Conservation (phyloP, 352 stramenopile genomes). For the Phytophthora megakarya region DNA sequence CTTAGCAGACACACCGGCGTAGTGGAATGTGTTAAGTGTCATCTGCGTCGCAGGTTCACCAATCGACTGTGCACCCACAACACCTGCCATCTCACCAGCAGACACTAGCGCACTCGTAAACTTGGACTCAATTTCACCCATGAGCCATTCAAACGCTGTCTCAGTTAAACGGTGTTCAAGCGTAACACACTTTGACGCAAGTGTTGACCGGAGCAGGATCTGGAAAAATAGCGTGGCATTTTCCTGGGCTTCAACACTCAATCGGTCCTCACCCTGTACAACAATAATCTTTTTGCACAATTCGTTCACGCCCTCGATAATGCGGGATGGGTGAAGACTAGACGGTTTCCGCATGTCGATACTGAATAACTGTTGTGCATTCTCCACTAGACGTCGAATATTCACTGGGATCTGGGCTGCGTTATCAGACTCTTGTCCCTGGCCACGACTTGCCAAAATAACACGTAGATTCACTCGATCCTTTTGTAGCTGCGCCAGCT, state of each 20-base stretch:
- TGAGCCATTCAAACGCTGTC: conserved; percentile 95
- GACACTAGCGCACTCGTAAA: conserved; percentile 96
- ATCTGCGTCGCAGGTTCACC: conserved; percentile 99
- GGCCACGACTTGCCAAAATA: conserved; percentile 95
- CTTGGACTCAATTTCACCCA: conserved; percentile 97
- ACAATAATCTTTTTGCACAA: conserved; percentile 96
- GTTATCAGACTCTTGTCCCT: conserved; percentile 93
- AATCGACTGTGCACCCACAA: conserved; percentile 99
- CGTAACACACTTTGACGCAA: conserved; percentile 97
- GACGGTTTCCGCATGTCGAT: conserved; percentile 94
- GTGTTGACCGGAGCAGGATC: conserved; percentile 95
- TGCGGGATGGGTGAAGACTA: conserved; percentile 91
- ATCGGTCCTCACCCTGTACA: conserved; percentile 92
- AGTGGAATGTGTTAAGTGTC: conserved; percentile 99
- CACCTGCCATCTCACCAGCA: conserved; percentile 98
- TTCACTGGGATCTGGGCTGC: conserved; percentile 93
- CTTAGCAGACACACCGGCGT: conserved; percentile 98
- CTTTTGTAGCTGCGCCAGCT: conserved; percentile 93
- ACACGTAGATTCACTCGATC: conserved; percentile 94
- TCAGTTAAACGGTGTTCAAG: conserved; percentile 96
- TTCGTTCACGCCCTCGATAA: conserved; percentile 92
- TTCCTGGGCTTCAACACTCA: conserved; percentile 96
- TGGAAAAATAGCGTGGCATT: conserved; percentile 99
- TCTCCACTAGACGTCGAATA: conserved; percentile 95
- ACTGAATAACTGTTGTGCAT: conserved; percentile 94